Evolutionary conservation across 257 asterid species (phyloP), one percentile per base, ranked within the genome.

Genomic region (Datura wrightii): DNA sequence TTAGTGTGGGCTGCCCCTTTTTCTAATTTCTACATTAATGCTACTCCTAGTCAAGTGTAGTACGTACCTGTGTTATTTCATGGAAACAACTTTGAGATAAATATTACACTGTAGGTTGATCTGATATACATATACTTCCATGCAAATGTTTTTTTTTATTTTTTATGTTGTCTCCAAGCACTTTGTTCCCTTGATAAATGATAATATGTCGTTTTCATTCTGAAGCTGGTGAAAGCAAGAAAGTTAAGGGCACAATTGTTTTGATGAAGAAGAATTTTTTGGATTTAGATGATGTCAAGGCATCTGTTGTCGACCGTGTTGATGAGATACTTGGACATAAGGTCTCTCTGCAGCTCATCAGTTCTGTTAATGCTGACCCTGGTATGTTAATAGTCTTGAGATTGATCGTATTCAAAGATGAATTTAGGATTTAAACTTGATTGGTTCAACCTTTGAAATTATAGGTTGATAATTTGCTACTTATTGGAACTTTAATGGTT

Each of bases 261-360:
- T 16, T 92, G 85, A 88, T 90, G 94, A 92, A 89, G 79, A 93
- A 89, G 85, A 93, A 89, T 69, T 90, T 89, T 5, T 55, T 93
- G 79, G 97, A 93, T 63, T 87, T 90, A 78, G 87, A 84, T n/a
- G 94, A 91, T 60, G 81, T 89, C 6, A 78, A 84, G 37, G 89
- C 91, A 11, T 87, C 91, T 0, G 31, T 89, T 82, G 85, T 89
- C 41, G 93, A 93, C 55, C 48, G 85, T 2, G 42, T 93, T 63
- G 87, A 90, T 50, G 97, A 93, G 60, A 13, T 91, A 13, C 41
- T 93, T 16, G 92, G 93, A 10, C 83, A 84, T 0, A 89, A 79
- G 8, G 93, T 93, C 3, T 60, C 92, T 37, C 54, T 93, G 16
- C 93, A 87, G 5, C 97, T 93, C 76, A 65, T 93, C 82, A 89